These are phyloP conservation scores for Skeletonema grethae DNA, from an alignment of 108 stramenopile species.

Conservation along the genomic window DNA sequence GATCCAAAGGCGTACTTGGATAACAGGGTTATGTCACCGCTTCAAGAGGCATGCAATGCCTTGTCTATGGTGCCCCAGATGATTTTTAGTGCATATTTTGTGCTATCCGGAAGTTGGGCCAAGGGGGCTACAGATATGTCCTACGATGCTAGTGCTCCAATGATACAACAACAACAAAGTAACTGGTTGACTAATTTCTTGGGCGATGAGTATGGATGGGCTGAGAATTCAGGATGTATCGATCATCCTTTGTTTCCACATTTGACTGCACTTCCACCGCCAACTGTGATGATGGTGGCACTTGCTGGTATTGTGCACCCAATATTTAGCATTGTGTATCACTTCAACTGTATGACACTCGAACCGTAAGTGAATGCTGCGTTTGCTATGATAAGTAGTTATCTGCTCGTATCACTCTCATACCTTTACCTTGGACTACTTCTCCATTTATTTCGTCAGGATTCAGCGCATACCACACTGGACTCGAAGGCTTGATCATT, in stretches of 20 bases:
- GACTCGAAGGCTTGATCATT: constrained; percentile 82
- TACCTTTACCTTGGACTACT: constrained; percentile 67
- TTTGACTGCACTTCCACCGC: constrained; percentile 68
- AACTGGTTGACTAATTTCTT: not conserved
- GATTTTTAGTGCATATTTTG: constrained; percentile 56
- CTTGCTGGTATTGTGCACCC: not conserved
- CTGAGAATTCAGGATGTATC: constrained; percentile 41
- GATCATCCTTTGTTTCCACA: constrained; percentile 52
- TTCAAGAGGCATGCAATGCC: constrained; percentile 78
- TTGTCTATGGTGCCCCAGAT: constrained; percentile 67
- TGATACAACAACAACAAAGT: not conserved
- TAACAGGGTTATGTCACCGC: constrained; percentile 71
- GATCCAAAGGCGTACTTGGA: constrained; percentile 30
- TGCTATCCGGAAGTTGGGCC: constrained; percentile 68
- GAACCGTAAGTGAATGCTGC: constrained; percentile 41
- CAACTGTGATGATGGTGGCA: not conserved
- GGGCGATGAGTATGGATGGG: constrained; percentile 13
- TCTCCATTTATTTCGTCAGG: constrained; percentile 54
- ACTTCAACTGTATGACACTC: constrained; percentile 45
- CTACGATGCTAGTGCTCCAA: too few relatives aligned
- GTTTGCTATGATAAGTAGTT: not conserved
- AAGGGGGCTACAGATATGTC: constrained; percentile 3
- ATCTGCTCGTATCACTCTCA: constrained; percentile 71
- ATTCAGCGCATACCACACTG: constrained; percentile 69
- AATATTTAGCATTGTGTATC: not conserved